These are phyloP conservation scores for Cercospora berteroae DNA, from an alignment of 2,329 filamentous ascomycete genomes.

Conservation along the genomic window DNA sequence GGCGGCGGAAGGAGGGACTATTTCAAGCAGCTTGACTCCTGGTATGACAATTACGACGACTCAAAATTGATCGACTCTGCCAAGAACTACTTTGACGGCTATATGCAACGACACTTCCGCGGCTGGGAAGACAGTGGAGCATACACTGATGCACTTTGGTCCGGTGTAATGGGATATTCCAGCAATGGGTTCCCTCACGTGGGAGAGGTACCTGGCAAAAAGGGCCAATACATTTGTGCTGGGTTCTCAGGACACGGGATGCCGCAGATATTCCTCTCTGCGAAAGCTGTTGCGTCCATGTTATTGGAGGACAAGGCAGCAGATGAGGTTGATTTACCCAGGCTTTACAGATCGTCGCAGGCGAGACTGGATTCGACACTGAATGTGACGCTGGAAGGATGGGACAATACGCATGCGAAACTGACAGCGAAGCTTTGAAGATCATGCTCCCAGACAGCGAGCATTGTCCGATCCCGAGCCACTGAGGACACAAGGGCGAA, in stretches of 20 bases:
- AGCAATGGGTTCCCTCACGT: constrained; percentile 27
- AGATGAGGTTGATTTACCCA: constrained; percentile 23
- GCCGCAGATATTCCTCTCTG: constrained; percentile 28
- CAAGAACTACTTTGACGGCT: constrained; percentile 47
- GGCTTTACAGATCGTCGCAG: constrained; percentile 20
- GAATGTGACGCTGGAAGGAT: constrained; percentile 22
- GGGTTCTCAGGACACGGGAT: constrained; percentile 29
- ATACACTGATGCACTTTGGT: constrained; percentile 44
- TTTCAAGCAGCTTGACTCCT: constrained; percentile 35
- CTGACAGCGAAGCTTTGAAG: constrained; percentile 18
- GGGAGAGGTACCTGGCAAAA: constrained; percentile 26
- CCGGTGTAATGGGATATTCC: constrained; percentile 40
- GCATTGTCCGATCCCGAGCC: not conserved
- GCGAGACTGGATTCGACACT: constrained; percentile 19
- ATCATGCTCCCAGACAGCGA: constrained; percentile 36
- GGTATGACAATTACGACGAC: constrained; percentile 52
- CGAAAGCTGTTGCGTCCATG: constrained; percentile 25
- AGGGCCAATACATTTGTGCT: constrained; percentile 26
- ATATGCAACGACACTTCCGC: constrained; percentile 50
- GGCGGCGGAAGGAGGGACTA: constrained; percentile 41
- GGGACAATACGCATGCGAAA: constrained; percentile 16
- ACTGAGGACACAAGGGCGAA: not conserved
- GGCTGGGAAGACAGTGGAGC: constrained; percentile 49
- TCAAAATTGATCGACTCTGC: constrained; percentile 45
- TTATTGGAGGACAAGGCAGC: constrained; percentile 12